Conservation (phyloP, 441 rosid species). For the Brassica balearica region DNA sequence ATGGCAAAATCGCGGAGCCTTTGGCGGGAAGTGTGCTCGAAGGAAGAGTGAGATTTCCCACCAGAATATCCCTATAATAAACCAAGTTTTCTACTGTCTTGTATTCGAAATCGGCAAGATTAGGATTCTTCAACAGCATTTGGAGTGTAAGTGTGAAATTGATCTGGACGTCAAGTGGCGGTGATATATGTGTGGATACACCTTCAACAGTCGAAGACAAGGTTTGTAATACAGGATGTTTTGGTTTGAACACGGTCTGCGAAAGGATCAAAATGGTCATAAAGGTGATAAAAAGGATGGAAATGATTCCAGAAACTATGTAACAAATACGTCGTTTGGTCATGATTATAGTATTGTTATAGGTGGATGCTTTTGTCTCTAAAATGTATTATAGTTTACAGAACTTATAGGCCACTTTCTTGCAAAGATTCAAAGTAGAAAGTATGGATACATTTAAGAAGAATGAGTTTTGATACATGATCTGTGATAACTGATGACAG, state of each 20-base stretch:
- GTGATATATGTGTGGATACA: conserved; percentile 53
- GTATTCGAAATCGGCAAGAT: conserved; percentile 62
- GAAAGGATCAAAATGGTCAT: conserved; percentile 48
- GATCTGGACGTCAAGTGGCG: conserved; percentile 51
- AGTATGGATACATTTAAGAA: neutral
- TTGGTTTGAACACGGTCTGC: conserved; percentile 62
- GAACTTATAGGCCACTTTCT: neutral
- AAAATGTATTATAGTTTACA: conserved; percentile 2
- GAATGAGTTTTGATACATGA: conserved; percentile 2
- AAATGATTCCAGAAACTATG: conserved; percentile 28
- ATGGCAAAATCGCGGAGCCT: conserved; percentile 45
- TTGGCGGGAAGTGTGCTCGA: conserved; percentile 58
- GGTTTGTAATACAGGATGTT: conserved; percentile 49
- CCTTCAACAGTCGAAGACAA: conserved; percentile 57
- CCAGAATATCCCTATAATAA: conserved; percentile 44
- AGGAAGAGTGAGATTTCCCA: conserved; percentile 59
- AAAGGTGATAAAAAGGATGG: conserved; percentile 28
- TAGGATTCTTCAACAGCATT: conserved; percentile 56
- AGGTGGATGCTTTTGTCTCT: conserved; percentile 6
- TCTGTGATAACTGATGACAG: conserved; percentile 14
- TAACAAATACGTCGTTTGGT: conserved; percentile 21
- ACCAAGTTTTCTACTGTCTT: conserved; percentile 53
- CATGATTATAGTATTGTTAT: conserved; percentile 7
- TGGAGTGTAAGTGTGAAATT: conserved; percentile 59
- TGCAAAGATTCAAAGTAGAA: neutral